Base-by-base conservation (phyloP, 169 alveolate genomes). In the Plasmodium coatneyi region DNA sequence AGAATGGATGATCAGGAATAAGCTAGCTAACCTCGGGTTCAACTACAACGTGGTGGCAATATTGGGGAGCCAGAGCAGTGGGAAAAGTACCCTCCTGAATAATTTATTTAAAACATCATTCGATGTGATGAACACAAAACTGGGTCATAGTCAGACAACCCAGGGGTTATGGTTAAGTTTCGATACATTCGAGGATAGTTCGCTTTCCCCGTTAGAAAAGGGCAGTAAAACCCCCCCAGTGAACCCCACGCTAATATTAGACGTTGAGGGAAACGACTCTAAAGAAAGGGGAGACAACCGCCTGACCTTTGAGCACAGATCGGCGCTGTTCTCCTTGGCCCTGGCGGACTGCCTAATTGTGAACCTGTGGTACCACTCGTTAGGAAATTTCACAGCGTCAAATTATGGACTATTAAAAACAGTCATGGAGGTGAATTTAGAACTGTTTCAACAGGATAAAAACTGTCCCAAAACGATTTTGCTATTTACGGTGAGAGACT, bases 231-330 rank as follows among this genome's bases (percentile, higher is more conserved):
- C 78, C n/a, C 22, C 1, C 5, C n/a, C 12, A 10, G 25, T 52
- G 74, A 92, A 70, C 34, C 97, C 97, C 39, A 83, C 96, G 4
- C 78, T 97, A 34, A 96, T 98, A 34, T 79, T 97, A 90, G 99
- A 98, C 94, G 99, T 97, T 6, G 99, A 98, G 92, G 99, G 99
- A 25, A 97, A 98, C 43, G 99, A 98, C 82, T 96, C 98, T 28
- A 84, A 97, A 32, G 99, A 98, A 89, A 89, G 99, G 30, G 99
- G 98, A 66, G 98, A 97, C 22, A 95, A 98, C 25, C 91, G 96
- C 28, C 92, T 96, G 30, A 97, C 99, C n/a, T 98, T 97, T 92
- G 99, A 98, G 90, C 98, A 97, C 79, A 93, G 98, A 12, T 96
- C 98, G 10, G 96, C 99, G 3, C 96, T 98, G 46, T 97, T 97